Evolutionary conservation across 1,284 basidiomycete genomes (phyloP), one percentile per base, ranked within the genome.

Genomic region (Apiotrichum porosum): DNA sequence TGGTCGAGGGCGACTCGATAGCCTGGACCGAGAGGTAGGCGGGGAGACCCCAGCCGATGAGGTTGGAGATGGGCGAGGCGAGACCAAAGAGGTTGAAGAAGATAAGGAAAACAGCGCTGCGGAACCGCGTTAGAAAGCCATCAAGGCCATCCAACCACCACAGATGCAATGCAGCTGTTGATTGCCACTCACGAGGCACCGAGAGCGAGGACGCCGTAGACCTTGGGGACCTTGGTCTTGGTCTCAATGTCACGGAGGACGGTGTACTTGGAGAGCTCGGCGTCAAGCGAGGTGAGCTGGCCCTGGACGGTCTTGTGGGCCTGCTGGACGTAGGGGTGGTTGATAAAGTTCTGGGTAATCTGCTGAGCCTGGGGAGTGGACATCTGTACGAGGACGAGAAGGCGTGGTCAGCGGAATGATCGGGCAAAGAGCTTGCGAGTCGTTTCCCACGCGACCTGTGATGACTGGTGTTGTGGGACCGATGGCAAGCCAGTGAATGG

Each of bases 251-350:
- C 79, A 76, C 80, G 83, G 65, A 93, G 78, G 51, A 84, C 78
- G 30, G 91, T 87, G 77, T 93, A 97, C 80, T 90, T 93, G 69
- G 85, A 81, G 65, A 98, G 85, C 92, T 94, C 91, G 75, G 91
- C 92, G 79, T 97, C 92, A 71, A 95, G 86, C 79, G 90, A 83
- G 74, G 65, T 76, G 63, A 88, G 74, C 70, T 91, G 87, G 74
- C 83, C 81, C 62, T 79, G 77, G 50, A 82, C 84, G 77, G 84
- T 84, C 73, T 80, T 81, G 73, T 83, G 80, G 23, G 81, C 86
- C 75, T 91, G 86, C 63, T 86, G 67, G 74, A 86, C 83, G 66
- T 83, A 79, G 37, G 89, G 89, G 78, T 93, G 89, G 70, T 85
- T 83, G 41, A 72, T 52, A 52, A 74, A 65, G 69, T 72, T 72